phyloP scores from a whole-genome alignment of 805 yeast species.

The Ogataea thermomethanolica region DNA sequence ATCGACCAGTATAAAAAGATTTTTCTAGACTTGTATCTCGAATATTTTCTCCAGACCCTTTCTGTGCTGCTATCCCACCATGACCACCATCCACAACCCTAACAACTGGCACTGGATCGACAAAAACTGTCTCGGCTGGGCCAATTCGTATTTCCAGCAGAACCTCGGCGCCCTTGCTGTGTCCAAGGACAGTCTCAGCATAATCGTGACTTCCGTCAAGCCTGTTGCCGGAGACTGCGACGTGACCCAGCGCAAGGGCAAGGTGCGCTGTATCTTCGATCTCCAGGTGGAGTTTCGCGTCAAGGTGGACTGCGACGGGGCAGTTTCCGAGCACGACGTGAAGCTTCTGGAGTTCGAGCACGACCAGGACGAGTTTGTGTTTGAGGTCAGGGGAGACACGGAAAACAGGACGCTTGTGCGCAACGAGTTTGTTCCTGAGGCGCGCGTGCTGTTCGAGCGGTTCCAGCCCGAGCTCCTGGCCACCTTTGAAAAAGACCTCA shows the following conservation, averaged over 20 bases:
- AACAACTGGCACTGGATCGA: slow-evolving; percentile 99
- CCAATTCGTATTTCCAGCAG: slow-evolving; percentile 67
- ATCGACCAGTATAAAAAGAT: slow-evolving; percentile 10
- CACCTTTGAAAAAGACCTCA: slow-evolving; percentile 41
- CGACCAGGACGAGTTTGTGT: slow-evolving; percentile 65
- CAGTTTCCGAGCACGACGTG: slow-evolving; percentile 39
- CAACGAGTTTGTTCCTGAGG: slow-evolving; percentile 48
- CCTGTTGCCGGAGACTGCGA: slow-evolving; percentile 70
- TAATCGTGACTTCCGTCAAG: slow-evolving; percentile 36
- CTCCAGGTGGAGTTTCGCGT: slow-evolving; percentile 50
- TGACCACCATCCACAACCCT: slow-evolving; percentile 90
- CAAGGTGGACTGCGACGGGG: slow-evolving; percentile 35
- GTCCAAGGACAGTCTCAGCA: slow-evolving; percentile 32
- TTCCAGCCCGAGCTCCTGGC: slow-evolving; percentile 53
- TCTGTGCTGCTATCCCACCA: slow-evolving; percentile 24
- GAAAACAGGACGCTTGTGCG: slow-evolving; percentile 39
- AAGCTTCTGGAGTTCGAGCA: slow-evolving; percentile 68
- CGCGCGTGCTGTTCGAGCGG: slow-evolving; percentile 43
- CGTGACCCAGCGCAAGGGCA: slow-evolving; percentile 81
- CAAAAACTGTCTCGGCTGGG: slow-evolving; percentile 92
- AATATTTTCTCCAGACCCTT: slow-evolving; percentile 1
- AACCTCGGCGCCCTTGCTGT: slow-evolving; percentile 50
- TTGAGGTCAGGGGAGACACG: slow-evolving; percentile 41
- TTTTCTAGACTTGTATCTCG: slow-evolving; percentile 18
- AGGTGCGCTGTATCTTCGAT: slow-evolving; percentile 72